Percentiles rank a stretch among this genome's conserved stretches.
phyloP scores from a whole-genome alignment of 768 basidiomycete genomes.

The Podaxis sp. region DNA sequence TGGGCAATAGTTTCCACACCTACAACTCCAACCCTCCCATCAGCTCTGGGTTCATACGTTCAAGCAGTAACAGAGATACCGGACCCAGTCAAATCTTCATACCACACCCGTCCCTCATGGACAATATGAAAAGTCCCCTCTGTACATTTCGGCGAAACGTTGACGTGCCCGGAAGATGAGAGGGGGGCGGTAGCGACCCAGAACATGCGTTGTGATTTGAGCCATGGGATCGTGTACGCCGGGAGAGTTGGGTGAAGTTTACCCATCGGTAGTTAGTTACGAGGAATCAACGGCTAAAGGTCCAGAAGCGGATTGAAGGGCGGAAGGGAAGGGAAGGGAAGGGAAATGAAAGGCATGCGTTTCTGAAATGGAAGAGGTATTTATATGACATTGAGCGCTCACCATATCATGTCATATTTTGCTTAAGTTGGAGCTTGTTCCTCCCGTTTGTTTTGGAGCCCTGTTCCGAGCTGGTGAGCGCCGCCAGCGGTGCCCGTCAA shows the following conservation, averaged over 20 bases:
- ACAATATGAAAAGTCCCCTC: slow-evolving; percentile 61
- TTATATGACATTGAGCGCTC: too few relatives aligned
- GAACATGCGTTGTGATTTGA: slow-evolving; percentile 62
- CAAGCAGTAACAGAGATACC: slow-evolving; percentile 32
- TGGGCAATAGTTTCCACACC: slow-evolving; percentile 46
- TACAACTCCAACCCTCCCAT: slow-evolving; percentile 14
- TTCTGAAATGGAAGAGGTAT: too few relatives aligned
- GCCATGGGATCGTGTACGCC: slow-evolving; percentile 52
- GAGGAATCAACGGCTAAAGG: neutral
- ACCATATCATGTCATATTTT: too few relatives aligned
- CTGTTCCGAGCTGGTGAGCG: too few relatives aligned
- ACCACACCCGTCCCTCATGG: slow-evolving; percentile 59
- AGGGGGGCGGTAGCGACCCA: slow-evolving; percentile 73
- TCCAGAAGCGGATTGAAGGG: too few relatives aligned
- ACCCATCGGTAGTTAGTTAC: slow-evolving; percentile 42
- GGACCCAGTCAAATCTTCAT: slow-evolving; percentile 72
- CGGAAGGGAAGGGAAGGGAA: too few relatives aligned
- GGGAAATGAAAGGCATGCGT: too few relatives aligned
- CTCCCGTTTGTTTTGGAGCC: too few relatives aligned
- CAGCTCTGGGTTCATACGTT: neutral
- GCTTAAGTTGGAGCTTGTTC: too few relatives aligned
- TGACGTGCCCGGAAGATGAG: slow-evolving; percentile 55
- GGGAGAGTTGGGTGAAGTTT: slow-evolving; percentile 59
- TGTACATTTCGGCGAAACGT: slow-evolving; percentile 67
- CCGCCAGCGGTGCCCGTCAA: too few relatives aligned